These are phyloP conservation scores for Chiua virens DNA, from an alignment of 768 basidiomycete genomes.

Conservation along the genomic window DNA sequence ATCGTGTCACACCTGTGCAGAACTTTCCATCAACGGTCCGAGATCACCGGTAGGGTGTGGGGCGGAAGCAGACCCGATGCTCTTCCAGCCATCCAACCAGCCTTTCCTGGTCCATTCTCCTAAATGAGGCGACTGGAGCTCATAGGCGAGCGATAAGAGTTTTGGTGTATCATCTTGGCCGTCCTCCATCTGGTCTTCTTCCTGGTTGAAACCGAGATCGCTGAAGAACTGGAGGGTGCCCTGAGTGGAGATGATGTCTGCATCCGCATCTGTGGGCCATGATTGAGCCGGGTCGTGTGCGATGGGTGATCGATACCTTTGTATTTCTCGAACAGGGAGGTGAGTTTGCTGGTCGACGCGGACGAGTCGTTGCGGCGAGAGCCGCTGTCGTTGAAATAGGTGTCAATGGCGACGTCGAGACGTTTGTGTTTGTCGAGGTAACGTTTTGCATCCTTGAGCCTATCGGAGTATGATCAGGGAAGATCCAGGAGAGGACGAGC, in stretches of 20 bases:
- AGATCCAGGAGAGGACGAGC: neutral
- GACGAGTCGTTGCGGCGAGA: conserved; percentile 10
- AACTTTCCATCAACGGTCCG: conserved; percentile 3
- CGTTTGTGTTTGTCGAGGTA: conserved; percentile 71
- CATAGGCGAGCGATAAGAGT: conserved; percentile 76
- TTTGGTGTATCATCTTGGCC: conserved; percentile 77
- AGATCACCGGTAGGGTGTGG: neutral
- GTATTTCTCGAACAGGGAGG: conserved; percentile 62
- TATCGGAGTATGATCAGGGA: conserved; percentile 16
- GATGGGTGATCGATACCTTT: conserved; percentile 45
- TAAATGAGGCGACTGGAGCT: conserved; percentile 72
- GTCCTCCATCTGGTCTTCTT: conserved; percentile 49
- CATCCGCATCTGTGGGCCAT: conserved; percentile 34
- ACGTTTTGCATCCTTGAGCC: conserved; percentile 57
- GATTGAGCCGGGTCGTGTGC: neutral
- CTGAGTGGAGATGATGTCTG: conserved; percentile 67
- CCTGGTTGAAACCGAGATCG: conserved; percentile 27
- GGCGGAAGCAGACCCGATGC: conserved; percentile 51
- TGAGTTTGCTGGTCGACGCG: conserved; percentile 55
- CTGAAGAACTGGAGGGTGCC: conserved; percentile 76
- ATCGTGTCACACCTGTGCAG: conserved; percentile 62
- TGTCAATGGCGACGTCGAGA: conserved; percentile 71
- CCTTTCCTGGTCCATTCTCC: conserved; percentile 70
- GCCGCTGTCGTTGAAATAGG: conserved; percentile 56
- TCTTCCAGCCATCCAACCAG: conserved; percentile 84